phyloP scores from a whole-genome alignment of 2,329 filamentous ascomycete genomes.

The Fusarium chlamydosporum region DNA sequence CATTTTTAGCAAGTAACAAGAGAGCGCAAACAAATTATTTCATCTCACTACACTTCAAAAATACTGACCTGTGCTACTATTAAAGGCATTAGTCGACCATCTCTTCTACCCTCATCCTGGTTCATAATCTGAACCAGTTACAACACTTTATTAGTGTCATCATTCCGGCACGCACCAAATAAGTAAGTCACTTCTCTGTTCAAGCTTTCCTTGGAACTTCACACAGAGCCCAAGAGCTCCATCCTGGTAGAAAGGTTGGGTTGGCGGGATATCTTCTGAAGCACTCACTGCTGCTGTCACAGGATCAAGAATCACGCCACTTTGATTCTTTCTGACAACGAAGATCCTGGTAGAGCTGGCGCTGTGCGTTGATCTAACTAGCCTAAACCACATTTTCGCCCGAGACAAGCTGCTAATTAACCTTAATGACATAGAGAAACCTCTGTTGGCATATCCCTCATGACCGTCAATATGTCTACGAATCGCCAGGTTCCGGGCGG shows the following conservation, averaged over 20 bases:
- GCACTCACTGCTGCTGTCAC: constrained; percentile 38
- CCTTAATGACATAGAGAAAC: constrained; percentile 27
- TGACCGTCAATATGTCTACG: constrained; percentile 52
- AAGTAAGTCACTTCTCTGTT: constrained; percentile 39
- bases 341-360: constrained; percentile 41
- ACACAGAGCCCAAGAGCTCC: constrained; percentile 38
- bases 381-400: constrained; percentile 20
- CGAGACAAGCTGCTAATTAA: constrained; percentile 37
- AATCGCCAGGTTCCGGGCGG: constrained; percentile 50
- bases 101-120: neutral
- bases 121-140: constrained; percentile 26
- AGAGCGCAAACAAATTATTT: constrained; percentile 17
- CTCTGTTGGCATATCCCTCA: constrained; percentile 39
- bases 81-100: constrained; percentile 11
- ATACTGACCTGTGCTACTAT: constrained; percentile 34
- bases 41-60: constrained; percentile 21
- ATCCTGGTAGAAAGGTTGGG: constrained; percentile 37
- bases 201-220: constrained; percentile 38
- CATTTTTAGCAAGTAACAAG: constrained; percentile 31
- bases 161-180: constrained; percentile 26
- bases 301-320: constrained; percentile 49
- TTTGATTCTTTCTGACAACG: neutral
- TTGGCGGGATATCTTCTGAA: constrained; percentile 43
- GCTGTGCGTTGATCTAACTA: constrained; percentile 31
- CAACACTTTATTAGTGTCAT: constrained; percentile 19